Percentiles rank a stretch among this genome's conserved stretches.
Conservation (phyloP, 345 rosid genomes). For the Aquilaria malaccensis region DNA sequence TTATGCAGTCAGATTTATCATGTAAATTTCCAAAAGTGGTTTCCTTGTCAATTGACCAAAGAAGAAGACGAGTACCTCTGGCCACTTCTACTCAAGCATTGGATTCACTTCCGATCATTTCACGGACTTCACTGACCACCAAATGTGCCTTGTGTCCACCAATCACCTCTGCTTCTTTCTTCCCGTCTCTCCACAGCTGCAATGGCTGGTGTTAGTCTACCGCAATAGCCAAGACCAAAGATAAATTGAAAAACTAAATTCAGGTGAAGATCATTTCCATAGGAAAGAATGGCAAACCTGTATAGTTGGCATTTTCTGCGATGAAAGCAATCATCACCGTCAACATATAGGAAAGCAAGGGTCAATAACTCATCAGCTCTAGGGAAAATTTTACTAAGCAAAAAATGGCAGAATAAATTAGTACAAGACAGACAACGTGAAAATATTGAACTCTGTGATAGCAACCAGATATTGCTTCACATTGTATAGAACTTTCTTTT, state of each 20-base stretch:
- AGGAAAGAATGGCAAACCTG: constrained; percentile 41
- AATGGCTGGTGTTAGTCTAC: background rate
- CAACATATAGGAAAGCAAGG: constrained; percentile 23
- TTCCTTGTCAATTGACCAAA: too few relatives aligned
- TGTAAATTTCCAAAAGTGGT: too few relatives aligned
- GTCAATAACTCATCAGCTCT: constrained; percentile 14
- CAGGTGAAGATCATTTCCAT: background rate
- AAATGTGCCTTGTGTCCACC: constrained; percentile 84
- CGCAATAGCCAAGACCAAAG: background rate
- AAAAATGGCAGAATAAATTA: background rate
- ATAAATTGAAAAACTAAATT: background rate
- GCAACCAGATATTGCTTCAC: too few relatives aligned
- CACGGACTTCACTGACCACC: constrained; percentile 58
- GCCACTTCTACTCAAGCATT: constrained; percentile 6
- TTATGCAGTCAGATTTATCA: too few relatives aligned
- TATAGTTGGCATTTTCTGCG: constrained; percentile 91
- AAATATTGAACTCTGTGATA: background rate
- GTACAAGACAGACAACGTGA: background rate
- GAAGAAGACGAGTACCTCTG: too few relatives aligned
- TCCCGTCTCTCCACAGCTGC: constrained; percentile 75
- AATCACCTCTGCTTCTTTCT: constrained; percentile 74
- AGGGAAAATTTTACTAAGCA: constrained; percentile 3
- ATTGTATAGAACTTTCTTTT: too few relatives aligned
- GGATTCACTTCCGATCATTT: constrained; percentile 62
- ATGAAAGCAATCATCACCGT: constrained; percentile 7